Conservation (phyloP, 2,329 filamentous ascomycete genomes). For the Xylaria sp. region DNA sequence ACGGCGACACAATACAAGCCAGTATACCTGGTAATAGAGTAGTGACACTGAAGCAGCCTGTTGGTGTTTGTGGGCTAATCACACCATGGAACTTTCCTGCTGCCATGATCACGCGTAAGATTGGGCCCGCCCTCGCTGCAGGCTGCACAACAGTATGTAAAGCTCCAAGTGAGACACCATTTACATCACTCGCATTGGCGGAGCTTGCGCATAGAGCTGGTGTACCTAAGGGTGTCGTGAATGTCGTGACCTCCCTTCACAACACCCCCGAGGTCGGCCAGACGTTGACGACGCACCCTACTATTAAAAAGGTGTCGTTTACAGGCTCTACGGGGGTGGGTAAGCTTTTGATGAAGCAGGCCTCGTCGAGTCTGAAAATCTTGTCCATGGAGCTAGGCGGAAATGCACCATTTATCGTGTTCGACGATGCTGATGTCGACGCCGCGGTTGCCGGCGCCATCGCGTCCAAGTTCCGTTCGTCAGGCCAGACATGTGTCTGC, state of each 20-base stretch:
- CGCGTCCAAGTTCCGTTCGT: slow-evolving; percentile 90
- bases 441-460: slow-evolving; percentile 85
- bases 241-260: slow-evolving; percentile 81
- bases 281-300: slow-evolving; percentile 78
- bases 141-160: slow-evolving; percentile 96
- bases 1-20: slow-evolving; percentile 80
- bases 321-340: slow-evolving; percentile 81
- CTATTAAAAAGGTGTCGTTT: slow-evolving; percentile 90
- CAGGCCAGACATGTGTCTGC: slow-evolving; percentile 95
- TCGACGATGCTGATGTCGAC: slow-evolving; percentile 93
- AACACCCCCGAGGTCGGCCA: slow-evolving; percentile 86
- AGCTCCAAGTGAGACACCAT: slow-evolving; percentile 90
- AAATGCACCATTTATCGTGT: slow-evolving; percentile 96
- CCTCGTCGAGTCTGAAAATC: slow-evolving; percentile 83
- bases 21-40: slow-evolving; percentile 78
- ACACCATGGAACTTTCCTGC: slow-evolving; percentile 92
- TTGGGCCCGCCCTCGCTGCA: slow-evolving; percentile 83
- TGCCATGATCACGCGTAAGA: slow-evolving; percentile 79
- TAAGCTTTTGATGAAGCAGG: slow-evolving; percentile 88
- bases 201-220: slow-evolving; percentile 89
- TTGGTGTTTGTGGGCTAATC: slow-evolving; percentile 85
- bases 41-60: slow-evolving; percentile 82
- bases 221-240: slow-evolving; percentile 89
- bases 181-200: slow-evolving; percentile 86
- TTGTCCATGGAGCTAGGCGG: slow-evolving; percentile 90